Conservation (phyloP, 2,329 filamentous ascomycete species). For the Aspergillus felis region DNA sequence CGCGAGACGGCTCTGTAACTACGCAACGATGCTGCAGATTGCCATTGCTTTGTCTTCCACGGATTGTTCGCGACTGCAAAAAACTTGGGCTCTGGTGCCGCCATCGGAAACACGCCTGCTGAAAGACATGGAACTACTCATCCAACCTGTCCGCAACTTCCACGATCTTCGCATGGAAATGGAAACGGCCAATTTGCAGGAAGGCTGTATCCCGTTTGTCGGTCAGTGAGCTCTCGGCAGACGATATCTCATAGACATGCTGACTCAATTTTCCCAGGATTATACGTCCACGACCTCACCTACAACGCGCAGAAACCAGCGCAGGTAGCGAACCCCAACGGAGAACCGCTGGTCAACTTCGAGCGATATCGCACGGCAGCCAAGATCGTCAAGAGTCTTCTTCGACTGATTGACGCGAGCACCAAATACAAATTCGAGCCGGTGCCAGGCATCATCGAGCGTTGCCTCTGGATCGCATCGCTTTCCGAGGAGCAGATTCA, state of each 20-base stretch:
- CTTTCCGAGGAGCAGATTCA: slow-evolving; percentile 57
- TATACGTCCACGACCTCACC: slow-evolving; percentile 64
- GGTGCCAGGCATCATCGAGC: slow-evolving; percentile 55
- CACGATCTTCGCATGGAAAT: slow-evolving; percentile 60
- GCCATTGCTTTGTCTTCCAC: slow-evolving; percentile 59
- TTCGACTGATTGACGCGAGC: slow-evolving; percentile 61
- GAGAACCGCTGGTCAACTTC: slow-evolving; percentile 61
- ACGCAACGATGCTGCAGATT: slow-evolving; percentile 64
- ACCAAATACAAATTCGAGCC: slow-evolving; percentile 58
- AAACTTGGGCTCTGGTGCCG: slow-evolving; percentile 58
- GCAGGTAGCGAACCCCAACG: slow-evolving; percentile 46
- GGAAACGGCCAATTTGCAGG: slow-evolving; percentile 56
- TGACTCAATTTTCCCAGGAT: slow-evolving; percentile 36
- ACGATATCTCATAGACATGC: neutral
- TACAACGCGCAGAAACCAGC: slow-evolving; percentile 65
- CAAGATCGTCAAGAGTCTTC: slow-evolving; percentile 60
- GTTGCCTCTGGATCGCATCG: slow-evolving; percentile 62
- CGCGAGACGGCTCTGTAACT: slow-evolving; percentile 58
- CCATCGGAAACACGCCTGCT: slow-evolving; percentile 52
- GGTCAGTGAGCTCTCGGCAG: slow-evolving; percentile 37
- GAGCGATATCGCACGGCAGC: slow-evolving; percentile 64
- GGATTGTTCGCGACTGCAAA: slow-evolving; percentile 54
- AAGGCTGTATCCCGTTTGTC: slow-evolving; percentile 64
- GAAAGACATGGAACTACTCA: slow-evolving; percentile 56
- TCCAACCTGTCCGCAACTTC: slow-evolving; percentile 62